Conservation (phyloP, 768 basidiomycete species). For the Lactifluus subvellereus region DNA sequence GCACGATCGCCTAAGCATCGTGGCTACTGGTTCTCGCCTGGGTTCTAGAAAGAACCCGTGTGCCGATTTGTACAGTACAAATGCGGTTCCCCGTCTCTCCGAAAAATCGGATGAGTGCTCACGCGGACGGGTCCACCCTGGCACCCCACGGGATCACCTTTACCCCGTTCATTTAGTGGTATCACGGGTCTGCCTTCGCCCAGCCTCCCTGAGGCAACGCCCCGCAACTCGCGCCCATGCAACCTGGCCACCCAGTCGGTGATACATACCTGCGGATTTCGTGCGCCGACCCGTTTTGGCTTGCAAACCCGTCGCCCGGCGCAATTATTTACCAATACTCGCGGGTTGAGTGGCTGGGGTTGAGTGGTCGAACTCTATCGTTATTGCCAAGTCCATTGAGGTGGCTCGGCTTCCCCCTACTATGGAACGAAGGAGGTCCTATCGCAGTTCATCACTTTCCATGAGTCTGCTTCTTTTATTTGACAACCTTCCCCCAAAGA, state of each 20-base stretch:
- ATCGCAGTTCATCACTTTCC: background rate
- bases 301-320: background rate
- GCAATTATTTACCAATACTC: background rate
- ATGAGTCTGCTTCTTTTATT: constrained; percentile 6
- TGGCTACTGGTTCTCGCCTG: background rate
- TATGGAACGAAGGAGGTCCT: background rate
- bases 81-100: background rate
- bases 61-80: constrained; percentile 8
- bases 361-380: background rate
- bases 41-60: constrained; percentile 6
- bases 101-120: constrained; percentile 6
- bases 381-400: background rate
- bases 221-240: background rate
- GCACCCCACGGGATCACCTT: background rate
- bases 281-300: constrained; percentile 1
- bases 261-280: background rate
- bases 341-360: background rate
- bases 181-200: background rate
- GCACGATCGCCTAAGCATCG: constrained; percentile 10
- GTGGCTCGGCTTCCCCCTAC: background rate
- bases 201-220: constrained; percentile 4
- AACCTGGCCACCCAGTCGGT: background rate
- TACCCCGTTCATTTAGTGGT: constrained; percentile 10
- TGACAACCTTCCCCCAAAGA: constrained; percentile 4
- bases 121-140: background rate